A percentile compares a stretch with the other conserved stretches of the same genome.
These are phyloP conservation scores for Candida broadrunensis DNA, from an alignment of 805 yeast species.

Conservation along the genomic window DNA sequence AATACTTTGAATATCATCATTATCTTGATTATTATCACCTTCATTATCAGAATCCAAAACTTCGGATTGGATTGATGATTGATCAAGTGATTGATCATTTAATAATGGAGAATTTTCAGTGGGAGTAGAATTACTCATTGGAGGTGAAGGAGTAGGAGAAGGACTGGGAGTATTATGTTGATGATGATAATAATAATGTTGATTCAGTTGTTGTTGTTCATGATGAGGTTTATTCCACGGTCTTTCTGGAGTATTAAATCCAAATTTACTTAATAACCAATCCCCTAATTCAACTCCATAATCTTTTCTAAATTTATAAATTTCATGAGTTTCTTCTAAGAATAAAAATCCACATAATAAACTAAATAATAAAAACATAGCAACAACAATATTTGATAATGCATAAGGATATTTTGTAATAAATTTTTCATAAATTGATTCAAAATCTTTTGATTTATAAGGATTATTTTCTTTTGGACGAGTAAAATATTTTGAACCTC, in stretches of 20 bases:
- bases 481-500: constrained; percentile 26
- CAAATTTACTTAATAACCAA: constrained; percentile 17
- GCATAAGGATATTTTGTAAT: constrained; percentile 30
- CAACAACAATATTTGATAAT: constrained; percentile 31
- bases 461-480: constrained; percentile 19
- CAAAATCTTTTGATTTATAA: constrained; percentile 4
- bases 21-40: constrained; percentile 2
- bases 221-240: constrained; percentile 3
- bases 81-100: not conserved
- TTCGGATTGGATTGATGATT: constrained; percentile 4
- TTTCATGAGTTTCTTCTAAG: constrained; percentile 31
- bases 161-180: not conserved
- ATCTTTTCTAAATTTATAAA: constrained; percentile 15
- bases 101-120: constrained; percentile 6
- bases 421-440: constrained; percentile 17
- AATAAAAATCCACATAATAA: constrained; percentile 25
- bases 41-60: constrained; percentile 1
- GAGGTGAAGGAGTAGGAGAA: not conserved
- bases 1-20: constrained; percentile 3
- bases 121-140: not conserved
- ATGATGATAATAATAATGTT: not conserved
- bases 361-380: constrained; percentile 18
- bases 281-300: constrained; percentile 32
- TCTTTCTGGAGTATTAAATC: constrained; percentile 10
- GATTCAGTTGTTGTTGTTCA: not conserved